These are phyloP conservation scores for Plantago lanceolata DNA, from an alignment of 305 asterid genomes.

Conservation along the genomic window DNA sequence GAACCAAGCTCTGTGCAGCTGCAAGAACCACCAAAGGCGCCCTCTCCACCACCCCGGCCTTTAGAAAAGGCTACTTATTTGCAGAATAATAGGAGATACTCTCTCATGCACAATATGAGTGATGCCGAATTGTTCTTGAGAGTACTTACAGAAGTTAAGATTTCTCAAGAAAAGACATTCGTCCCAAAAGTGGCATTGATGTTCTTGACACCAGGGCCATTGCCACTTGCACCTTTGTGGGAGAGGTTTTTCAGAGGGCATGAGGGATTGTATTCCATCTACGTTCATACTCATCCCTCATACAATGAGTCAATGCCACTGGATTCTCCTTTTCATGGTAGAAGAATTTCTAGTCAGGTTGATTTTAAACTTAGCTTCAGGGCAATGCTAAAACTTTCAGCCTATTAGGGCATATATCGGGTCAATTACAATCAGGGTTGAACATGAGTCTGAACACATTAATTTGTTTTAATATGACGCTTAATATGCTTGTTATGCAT, in stretches of 20 bases:
- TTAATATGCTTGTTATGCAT: too few relatives aligned
- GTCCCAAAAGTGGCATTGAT: conserved; percentile 54
- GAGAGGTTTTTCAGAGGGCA: conserved; percentile 52
- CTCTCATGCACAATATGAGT: conserved; percentile 44
- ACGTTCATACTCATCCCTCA: conserved; percentile 63
- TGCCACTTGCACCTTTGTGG: conserved; percentile 66
- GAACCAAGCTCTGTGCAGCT: too few relatives aligned
- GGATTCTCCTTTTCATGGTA: conserved; percentile 45
- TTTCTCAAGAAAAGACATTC: background rate
- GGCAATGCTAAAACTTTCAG: background rate
- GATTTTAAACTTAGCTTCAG: background rate
- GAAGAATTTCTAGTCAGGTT: conserved; percentile 68
- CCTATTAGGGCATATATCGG: too few relatives aligned
- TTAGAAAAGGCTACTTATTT: background rate
- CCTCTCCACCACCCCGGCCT: too few relatives aligned
- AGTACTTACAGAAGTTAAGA: conserved; percentile 25
- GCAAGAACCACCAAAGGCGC: too few relatives aligned
- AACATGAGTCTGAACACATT: too few relatives aligned
- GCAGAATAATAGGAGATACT: background rate
- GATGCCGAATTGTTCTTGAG: conserved; percentile 49
- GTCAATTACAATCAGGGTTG: too few relatives aligned
- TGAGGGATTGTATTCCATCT: conserved; percentile 47
- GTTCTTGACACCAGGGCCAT: conserved; percentile 68
- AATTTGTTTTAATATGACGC: too few relatives aligned
- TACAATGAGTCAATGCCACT: conserved; percentile 40